Base-by-base conservation (phyloP, 2,329 filamentous ascomycete species). In the Botrytis porri region DNA sequence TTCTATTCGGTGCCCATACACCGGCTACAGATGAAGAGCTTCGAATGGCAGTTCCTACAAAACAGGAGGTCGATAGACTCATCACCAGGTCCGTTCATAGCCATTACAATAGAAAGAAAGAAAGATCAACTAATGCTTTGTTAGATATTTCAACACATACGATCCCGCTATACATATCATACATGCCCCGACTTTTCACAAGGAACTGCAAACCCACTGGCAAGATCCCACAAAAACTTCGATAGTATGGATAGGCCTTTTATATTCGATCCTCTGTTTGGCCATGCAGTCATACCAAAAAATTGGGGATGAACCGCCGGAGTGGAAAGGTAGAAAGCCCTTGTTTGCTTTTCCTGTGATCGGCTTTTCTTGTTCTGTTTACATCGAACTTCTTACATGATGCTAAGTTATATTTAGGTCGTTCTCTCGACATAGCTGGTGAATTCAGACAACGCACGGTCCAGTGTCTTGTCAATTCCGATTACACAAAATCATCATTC, bases 131-230 rank as follows among this genome's bases (percentile, higher is more conserved):
- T 72, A 37, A 72, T 20, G 16, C 8, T 39, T 39, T 32, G 37
- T 43, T 12, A 90, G 95, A 74, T 99, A 97, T 80, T 98, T 98
- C 85, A 95, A 95, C 80, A 95, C 92, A 0, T 87, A 90, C 82
- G 89, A 91, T 75, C 88, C 88, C 57, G 86, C 88, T n/a, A 88
- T 90, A 80, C 90, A 89, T 80, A 90, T 96, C 76, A 88, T 96
- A 69, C 93, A 97, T 79, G 90, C 90, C 0, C 95, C 94, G 18
- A 95, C 93, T 0, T 98, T 98, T 79, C 90, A 95, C 79, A 88
- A 91, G 78, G 88, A 93, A 81, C 84, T 93, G 8, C 85, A 85
- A 41, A 82, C 81, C 12, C 88, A 90, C 79, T 95, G 92, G 92
- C 84, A 90, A 78, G 89, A 91, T 77, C 92, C 93, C 0, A 87